Percentiles rank a stretch among this genome's conserved stretches.
Conservation (phyloP, 371 early-diverging fungal species). For the Apophysomyces elegans region DNA sequence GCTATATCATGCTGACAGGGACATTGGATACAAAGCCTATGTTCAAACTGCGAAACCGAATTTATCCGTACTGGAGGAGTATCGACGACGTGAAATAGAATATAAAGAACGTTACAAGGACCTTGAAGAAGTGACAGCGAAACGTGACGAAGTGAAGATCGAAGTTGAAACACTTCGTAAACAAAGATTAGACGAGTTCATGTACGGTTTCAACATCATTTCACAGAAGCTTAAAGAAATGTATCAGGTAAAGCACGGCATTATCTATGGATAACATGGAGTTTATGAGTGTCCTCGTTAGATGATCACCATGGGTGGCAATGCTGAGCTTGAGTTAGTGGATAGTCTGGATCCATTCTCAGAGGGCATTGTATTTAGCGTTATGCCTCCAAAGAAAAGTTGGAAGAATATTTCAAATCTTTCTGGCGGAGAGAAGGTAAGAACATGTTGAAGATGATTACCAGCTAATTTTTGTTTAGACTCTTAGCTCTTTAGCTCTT, state of each 20-base stretch:
- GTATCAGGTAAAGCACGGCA: constrained; percentile 78
- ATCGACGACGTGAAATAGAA: constrained; percentile 77
- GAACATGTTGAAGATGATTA: background rate
- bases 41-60: constrained; percentile 83
- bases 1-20: background rate
- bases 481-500: constrained; percentile 96
- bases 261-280: too few relatives aligned
- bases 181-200: constrained; percentile 90
- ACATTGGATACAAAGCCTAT: constrained; percentile 42
- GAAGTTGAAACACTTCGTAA: constrained; percentile 83
- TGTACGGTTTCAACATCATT: constrained; percentile 95
- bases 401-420: constrained; percentile 99
- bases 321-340: constrained; percentile 99
- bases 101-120: constrained; percentile 74
- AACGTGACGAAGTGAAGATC: constrained; percentile 77
- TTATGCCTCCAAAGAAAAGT: constrained; percentile 99
- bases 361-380: constrained; percentile 98
- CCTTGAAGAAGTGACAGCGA: constrained; percentile 73
- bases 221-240: constrained; percentile 98
- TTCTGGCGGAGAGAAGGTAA: constrained; percentile 99
- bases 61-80: constrained; percentile 87
- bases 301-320: constrained; percentile 99
- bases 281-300: constrained; percentile 21
- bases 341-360: constrained; percentile 99
- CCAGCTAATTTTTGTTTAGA: constrained; percentile 53